Evolutionary conservation across 2,329 filamentous ascomycete species (phyloP).

Genomic region (Colletotrichum sp.): DNA sequence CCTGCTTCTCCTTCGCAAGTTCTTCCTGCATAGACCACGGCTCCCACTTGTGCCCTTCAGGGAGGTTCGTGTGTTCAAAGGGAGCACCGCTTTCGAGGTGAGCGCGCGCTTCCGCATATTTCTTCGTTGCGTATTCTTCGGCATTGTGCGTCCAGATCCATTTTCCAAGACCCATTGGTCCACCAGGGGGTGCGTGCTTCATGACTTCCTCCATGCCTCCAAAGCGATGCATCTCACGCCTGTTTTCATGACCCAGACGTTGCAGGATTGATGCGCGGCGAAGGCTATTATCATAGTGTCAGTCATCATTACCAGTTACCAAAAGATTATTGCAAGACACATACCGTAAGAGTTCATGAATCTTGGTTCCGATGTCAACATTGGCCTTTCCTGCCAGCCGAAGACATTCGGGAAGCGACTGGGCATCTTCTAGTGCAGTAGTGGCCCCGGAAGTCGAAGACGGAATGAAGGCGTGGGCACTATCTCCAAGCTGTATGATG

Average conservation of each 20-base stretch:
- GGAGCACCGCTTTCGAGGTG: background rate
- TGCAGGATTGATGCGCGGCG: background rate
- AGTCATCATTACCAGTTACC: accelerated
- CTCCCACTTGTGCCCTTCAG: background rate
- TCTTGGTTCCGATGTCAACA: background rate
- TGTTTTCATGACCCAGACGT: background rate
- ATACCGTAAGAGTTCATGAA: background rate
- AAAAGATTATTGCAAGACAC: background rate
- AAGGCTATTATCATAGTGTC: background rate
- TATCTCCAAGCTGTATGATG: conserved; percentile 25
- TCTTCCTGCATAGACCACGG: background rate
- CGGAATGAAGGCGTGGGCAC: conserved; percentile 24
- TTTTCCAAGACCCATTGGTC: background rate
- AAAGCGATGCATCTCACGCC: background rate
- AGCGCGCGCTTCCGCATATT: background rate
- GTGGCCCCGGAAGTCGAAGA: conserved; percentile 24
- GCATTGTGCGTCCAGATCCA: background rate
- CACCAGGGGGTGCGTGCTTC: background rate
- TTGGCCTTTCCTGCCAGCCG: background rate
- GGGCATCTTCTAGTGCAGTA: conserved; percentile 24
- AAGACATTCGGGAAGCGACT: conserved; percentile 23
- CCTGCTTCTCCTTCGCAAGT: background rate
- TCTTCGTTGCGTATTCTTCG: background rate
- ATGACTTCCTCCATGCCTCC: background rate
- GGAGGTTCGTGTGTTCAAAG: background rate